phyloP scores from a whole-genome alignment of 1,284 basidiomycete genomes.

The Cutaneotrichosporon mucoides region DNA sequence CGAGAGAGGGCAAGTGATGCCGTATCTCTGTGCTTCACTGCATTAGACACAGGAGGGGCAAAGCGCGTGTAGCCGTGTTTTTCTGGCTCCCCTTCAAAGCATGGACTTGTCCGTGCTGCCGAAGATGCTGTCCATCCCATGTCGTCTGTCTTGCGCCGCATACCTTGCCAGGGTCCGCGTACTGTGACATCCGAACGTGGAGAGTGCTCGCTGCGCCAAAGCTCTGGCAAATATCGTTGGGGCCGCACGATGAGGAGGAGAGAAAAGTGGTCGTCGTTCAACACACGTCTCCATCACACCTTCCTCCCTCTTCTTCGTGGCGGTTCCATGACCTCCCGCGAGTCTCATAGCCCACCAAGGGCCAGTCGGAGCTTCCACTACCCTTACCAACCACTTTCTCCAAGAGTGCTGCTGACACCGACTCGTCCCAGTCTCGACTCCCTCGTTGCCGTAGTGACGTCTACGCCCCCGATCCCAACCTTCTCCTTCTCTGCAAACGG shows the following conservation, averaged over 20 bases:
- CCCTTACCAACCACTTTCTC: not conserved
- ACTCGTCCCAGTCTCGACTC: conserved; percentile 19
- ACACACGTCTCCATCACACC: not conserved
- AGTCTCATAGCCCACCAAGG: not conserved
- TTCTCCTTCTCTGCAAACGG: conserved; percentile 4
- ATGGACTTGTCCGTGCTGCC: not conserved
- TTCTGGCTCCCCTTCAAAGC: not conserved
- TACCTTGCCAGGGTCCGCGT: too few species aligned
- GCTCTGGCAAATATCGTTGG: too few species aligned
- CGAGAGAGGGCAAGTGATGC: not conserved
- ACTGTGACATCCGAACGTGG: too few species aligned
- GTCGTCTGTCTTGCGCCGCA: too few species aligned
- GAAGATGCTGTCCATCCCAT: not conserved
- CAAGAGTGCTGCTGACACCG: conserved; percentile 9
- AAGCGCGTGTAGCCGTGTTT: too few species aligned
- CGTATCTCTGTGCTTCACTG: too few species aligned
- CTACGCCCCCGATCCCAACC: conserved; percentile 23
- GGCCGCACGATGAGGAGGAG: not conserved
- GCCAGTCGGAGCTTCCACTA: not conserved
- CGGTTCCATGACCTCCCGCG: not conserved
- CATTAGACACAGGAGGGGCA: too few species aligned
- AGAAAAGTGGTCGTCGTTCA: not conserved
- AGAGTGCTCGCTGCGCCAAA: too few species aligned
- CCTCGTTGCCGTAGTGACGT: conserved; percentile 28
- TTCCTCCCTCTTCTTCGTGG: too few species aligned